Percentiles rank a stretch among this genome's conserved stretches.
These are phyloP conservation scores for Beauveria rudraprayagi DNA, from an alignment of 2,329 filamentous ascomycete genomes.

Conservation along the genomic window DNA sequence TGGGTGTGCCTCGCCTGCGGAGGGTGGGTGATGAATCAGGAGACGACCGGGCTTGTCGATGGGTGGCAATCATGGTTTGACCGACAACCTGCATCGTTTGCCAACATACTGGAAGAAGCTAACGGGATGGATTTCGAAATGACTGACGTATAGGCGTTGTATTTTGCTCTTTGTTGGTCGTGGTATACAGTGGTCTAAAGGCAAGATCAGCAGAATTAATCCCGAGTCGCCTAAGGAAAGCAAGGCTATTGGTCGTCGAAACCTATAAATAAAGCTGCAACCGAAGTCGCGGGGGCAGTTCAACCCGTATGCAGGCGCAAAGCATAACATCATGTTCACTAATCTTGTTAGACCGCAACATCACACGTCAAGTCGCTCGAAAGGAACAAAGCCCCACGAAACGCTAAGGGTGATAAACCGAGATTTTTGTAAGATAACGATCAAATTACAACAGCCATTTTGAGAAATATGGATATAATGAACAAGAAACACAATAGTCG, in stretches of 20 bases:
- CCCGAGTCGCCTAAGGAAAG: no score
- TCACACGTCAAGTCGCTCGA: not conserved
- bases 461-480: slow-evolving; percentile 13
- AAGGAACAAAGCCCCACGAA: not conserved
- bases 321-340: not conserved
- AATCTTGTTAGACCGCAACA: not conserved
- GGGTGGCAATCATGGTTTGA: slow-evolving; percentile 16
- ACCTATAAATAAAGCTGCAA: no score
- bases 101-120: not conserved
- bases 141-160: not conserved
- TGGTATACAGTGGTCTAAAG: not conserved
- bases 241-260: no score
- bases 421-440: not conserved
- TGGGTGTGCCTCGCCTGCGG: slow-evolving; percentile 29
- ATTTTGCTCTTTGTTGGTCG: not conserved
- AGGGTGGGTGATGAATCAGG: slow-evolving; percentile 23
- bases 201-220: no score
- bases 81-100: not conserved
- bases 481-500: slow-evolving; percentile 13
- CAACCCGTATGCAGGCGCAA: not conserved
- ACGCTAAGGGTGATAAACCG: not conserved
- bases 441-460: slow-evolving; percentile 14
- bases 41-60: slow-evolving; percentile 12
- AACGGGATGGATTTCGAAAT: not conserved
- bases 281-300: not conserved